Evolutionary conservation across 2,329 filamentous ascomycete genomes (phyloP).

Genomic region (Cladophialophora chaetospira): DNA sequence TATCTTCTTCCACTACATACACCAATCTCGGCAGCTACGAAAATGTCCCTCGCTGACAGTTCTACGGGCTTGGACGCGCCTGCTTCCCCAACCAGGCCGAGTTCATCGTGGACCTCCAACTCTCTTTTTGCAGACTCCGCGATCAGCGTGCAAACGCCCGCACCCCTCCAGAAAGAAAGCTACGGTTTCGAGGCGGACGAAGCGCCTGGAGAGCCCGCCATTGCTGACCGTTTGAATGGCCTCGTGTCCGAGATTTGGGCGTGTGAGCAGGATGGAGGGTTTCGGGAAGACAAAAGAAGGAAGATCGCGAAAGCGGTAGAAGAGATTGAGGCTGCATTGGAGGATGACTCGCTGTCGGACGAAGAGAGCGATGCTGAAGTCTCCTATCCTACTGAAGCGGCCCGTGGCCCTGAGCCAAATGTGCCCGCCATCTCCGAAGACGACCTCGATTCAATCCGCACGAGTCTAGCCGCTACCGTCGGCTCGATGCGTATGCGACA

Average conservation of each 20-base stretch:
- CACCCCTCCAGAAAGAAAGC: constrained; percentile 16
- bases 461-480: constrained; percentile 25
- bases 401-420: neutral
- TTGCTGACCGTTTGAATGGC: constrained; percentile 26
- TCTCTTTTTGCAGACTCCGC: constrained; percentile 36
- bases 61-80: neutral
- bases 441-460: constrained; percentile 22
- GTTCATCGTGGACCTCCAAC: constrained; percentile 28
- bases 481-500: constrained; percentile 33
- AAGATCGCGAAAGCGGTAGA: constrained; percentile 19
- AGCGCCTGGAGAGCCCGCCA: neutral
- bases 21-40: neutral
- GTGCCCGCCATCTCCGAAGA: neutral
- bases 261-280: constrained; percentile 24
- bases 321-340: constrained; percentile 21
- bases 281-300: constrained; percentile 18
- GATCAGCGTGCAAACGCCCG: constrained; percentile 34
- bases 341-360: constrained; percentile 17
- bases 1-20: neutral
- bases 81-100: constrained; percentile 22
- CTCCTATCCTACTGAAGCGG: neutral
- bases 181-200: constrained; percentile 4
- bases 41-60: constrained; percentile 10
- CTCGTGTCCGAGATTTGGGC: constrained; percentile 29
- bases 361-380: constrained; percentile 13